These are phyloP conservation scores for Canavalia ensiformis DNA, from an alignment of 306 rosid genomes.

Conservation along the genomic window DNA sequence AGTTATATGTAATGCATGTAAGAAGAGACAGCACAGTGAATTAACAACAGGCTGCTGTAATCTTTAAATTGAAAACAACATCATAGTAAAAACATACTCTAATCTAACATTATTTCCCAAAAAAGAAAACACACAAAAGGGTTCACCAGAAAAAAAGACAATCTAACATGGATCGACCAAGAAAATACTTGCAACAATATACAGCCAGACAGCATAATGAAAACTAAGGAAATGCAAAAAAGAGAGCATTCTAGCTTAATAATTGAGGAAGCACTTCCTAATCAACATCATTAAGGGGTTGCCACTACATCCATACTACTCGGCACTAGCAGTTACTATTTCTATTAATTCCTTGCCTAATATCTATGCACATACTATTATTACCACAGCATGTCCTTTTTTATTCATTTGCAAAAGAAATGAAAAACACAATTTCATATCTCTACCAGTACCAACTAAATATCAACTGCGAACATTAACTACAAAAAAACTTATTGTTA, in stretches of 20 bases:
- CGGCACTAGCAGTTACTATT: background rate
- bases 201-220: background rate
- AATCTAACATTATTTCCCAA: background rate
- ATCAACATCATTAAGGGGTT: conserved; percentile 19
- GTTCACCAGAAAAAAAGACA: background rate
- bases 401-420: conserved; percentile 5
- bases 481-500: conserved; percentile 27
- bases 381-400: conserved; percentile 28
- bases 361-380: conserved; percentile 7
- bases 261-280: conserved; percentile 10
- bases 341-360: conserved; percentile 31
- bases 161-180: background rate
- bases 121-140: background rate
- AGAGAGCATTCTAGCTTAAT: conserved; percentile 2
- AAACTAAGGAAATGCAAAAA: conserved; percentile 27
- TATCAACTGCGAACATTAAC: conserved; percentile 19
- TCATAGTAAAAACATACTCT: conserved; percentile 2
- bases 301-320: conserved; percentile 24
- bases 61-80: conserved; percentile 26
- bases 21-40: conserved; percentile 21
- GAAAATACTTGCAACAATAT: conserved; percentile 27
- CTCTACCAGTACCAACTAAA: conserved; percentile 5
- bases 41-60: conserved; percentile 26
- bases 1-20: conserved; percentile 6
- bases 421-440: background rate